Evolutionary conservation across 768 basidiomycete genomes (phyloP).

Genomic region (Termitomyces eurrhizus): DNA sequence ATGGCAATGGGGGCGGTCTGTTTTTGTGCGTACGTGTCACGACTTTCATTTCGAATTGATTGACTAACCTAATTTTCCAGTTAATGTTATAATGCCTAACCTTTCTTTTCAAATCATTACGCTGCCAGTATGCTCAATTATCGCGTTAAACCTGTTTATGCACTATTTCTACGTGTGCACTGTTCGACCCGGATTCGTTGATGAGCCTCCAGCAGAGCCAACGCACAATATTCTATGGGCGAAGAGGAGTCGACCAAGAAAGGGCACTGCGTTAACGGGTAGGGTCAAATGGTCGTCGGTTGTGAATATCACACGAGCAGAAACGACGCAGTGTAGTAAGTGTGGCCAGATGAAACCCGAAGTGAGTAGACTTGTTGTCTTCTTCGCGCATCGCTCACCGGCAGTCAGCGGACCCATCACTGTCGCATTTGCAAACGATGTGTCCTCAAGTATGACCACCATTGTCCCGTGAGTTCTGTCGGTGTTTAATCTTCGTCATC

Average conservation of each 20-base stretch:
- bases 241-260: conserved; percentile 24
- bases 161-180: conserved; percentile 90
- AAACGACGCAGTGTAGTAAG: conserved; percentile 58
- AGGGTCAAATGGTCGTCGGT: conserved; percentile 49
- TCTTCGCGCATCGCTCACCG: background rate
- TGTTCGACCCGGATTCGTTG: conserved; percentile 73
- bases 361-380: conserved; percentile 38
- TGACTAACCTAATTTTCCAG: conserved; percentile 33
- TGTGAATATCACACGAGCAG: conserved; percentile 49
- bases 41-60: background rate
- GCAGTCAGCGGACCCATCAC: conserved; percentile 66
- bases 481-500: conserved; percentile 1
- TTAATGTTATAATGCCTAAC: conserved; percentile 71
- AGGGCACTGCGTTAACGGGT: conserved; percentile 29
- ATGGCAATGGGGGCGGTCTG: conserved; percentile 64
- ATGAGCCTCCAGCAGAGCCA: conserved; percentile 45
- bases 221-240: conserved; percentile 59
- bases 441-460: conserved; percentile 87
- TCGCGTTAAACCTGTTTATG: conserved; percentile 68
- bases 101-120: conserved; percentile 57
- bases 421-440: conserved; percentile 47
- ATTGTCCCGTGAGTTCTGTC: conserved; percentile 71
- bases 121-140: conserved; percentile 67
- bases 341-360: conserved; percentile 74
- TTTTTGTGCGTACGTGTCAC: conserved; percentile 63